Evolutionary conservation across 2,329 filamentous ascomycete genomes (phyloP), one percentile per base, ranked within the genome.

Genomic region (Alternaria postmessia): DNA sequence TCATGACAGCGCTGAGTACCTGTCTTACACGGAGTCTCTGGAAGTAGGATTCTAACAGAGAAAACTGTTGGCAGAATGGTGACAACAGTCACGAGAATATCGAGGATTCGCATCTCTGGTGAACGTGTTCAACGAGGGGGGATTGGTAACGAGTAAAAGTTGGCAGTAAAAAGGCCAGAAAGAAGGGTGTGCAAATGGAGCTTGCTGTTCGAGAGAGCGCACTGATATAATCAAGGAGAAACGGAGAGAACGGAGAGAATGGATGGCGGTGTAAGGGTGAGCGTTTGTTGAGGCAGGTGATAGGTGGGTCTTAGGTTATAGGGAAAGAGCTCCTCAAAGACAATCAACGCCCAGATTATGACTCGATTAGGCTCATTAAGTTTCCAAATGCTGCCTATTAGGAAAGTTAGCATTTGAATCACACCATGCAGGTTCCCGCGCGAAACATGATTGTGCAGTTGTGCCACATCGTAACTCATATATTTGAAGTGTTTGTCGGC

Each of bases 21-120:
- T 4, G 12, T 11, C 20, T 36, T 14, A 42, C 56, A 48, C 7
- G 39, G 22, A 7, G 12, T 36, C 11, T 51, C 34, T 26, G 49
- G 18, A 7, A 42, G 28, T 8, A 28, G 51, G 3, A 47, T 51
- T 14, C 51, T 42, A 22, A 46, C 36, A 24, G 54, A 57, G n/a
- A 62, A 39, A 1, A 51, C 34, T 30, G 30, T 30, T n/a, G 54
- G 34, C 12, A 61, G 26, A 32, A 28, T 38, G 11, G 54, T 51
- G 8, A 49, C n/a, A 2, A 57, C 41, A 26, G 49, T 36, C 36
- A 51, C 22, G 11, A 59, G 5, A 32, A 57, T 30, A 7, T 59
- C 51, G 26, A 58, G 26, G 30, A 62, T 14, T 49, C 52, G 62
- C 65, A 68, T 68, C 5, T 12, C 52, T 38, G 24, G 34, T 41